A percentile compares a stretch with the other conserved stretches of the same genome.
These are phyloP conservation scores for Trichophaea hybrida DNA, from an alignment of 2,329 filamentous ascomycete genomes.

Conservation along the genomic window DNA sequence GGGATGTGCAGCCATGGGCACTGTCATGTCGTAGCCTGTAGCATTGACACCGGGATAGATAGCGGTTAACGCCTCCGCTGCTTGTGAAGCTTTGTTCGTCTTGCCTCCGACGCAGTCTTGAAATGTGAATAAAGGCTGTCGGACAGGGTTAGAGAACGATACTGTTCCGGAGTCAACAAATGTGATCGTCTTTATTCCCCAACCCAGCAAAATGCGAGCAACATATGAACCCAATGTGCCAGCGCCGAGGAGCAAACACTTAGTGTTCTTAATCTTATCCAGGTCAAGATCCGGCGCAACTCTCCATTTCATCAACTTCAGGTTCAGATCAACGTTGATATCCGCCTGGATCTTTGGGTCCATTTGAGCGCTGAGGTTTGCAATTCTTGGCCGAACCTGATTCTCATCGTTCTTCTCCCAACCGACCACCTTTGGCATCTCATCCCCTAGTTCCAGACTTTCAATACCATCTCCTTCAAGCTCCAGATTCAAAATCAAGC, in stretches of 20 bases:
- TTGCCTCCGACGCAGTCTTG: conserved; percentile 78
- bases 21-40: conserved; percentile 63
- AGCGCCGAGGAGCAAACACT: conserved; percentile 77
- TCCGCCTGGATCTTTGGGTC: conserved; percentile 68
- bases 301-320: conserved; percentile 98
- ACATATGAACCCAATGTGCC: conserved; percentile 92
- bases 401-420: conserved; percentile 77
- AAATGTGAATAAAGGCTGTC: conserved; percentile 84
- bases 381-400: conserved; percentile 62
- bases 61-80: conserved; percentile 62
- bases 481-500: conserved; percentile 57
- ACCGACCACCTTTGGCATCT: conserved; percentile 78
- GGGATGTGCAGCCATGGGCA: conserved; percentile 92
- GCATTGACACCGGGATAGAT: conserved; percentile 87
- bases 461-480: conserved; percentile 36
- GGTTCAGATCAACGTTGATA: conserved; percentile 85
- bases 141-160: conserved; percentile 90
- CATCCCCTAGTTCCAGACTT: conserved; percentile 18
- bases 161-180: conserved; percentile 90
- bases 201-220: conserved; percentile 78
- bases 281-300: conserved; percentile 79
- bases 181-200: conserved; percentile 89
- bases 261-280: conserved; percentile 76
- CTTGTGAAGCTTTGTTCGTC: conserved; percentile 64
- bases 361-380: conserved; percentile 84